Base-by-base conservation (phyloP, 1,284 basidiomycete genomes). In the Pascua sp. region DNA sequence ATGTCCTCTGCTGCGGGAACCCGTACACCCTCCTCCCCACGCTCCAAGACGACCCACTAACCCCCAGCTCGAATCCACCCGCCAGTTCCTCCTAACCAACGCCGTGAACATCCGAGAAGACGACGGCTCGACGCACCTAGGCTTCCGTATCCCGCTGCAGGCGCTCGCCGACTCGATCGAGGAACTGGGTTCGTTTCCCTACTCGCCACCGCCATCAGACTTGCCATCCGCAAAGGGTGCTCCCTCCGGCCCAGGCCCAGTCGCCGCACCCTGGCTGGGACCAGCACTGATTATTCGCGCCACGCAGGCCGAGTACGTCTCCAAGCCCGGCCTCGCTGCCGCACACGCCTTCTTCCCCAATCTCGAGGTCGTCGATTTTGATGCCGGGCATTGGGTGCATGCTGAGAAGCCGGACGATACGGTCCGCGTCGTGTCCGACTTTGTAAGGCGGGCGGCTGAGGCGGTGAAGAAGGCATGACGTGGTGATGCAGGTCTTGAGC, bases 11-110 rank as follows among this genome's bases (percentile, higher is more conserved):
- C 24, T 32, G 4, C 24, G 24, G 7, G 4, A 32, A 32, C 24
- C 7, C 24, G 24, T 32, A 5, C 24, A 32, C 3, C 24, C 24
- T 32, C 24, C 3, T 32, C 24, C 24, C 24, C 24, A 32, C 24
- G 3, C 24, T 32, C 24, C 24, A 32, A 32, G 24, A 32, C 15
- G 15, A 7, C 7, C 5, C 73, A n/a, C 63, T 78, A 11, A 53
- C 42, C 16, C 16, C 12, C 45, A 79, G 78, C 68, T 77, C 13
- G 67, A 81, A 8, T 64, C 77, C 7, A 78, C 81, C 1, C 78
- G 81, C 5, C 81, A 82, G 61, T 84, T 83, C 72, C 75, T 83
- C 12, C 72, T 84, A 11, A 83, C 82, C 18, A 83, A 83, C 68
- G 75, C 81, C 4, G 63, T 72, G 7, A 65, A 68, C 41, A 67